Evolutionary conservation across 2,329 filamentous ascomycete genomes (phyloP), one percentile per base, ranked within the genome.

Genomic region (Fusarium subtropicale): DNA sequence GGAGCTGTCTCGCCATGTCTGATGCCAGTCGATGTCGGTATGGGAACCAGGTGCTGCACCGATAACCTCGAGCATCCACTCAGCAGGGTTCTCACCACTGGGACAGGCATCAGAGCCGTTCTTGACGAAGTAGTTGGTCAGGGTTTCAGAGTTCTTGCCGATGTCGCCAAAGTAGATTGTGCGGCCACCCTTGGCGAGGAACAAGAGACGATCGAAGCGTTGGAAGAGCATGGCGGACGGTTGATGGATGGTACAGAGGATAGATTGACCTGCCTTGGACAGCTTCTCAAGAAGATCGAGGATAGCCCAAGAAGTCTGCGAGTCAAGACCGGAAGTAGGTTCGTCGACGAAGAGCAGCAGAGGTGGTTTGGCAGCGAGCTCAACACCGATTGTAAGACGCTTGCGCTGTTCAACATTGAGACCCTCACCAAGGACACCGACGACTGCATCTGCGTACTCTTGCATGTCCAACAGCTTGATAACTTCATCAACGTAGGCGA

Each of bases 201-300:
- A 83, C 55, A 89, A 84, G 5, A 90, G 80, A 15, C 84, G 83
- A 66, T 90, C 88, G 52, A 90, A 85, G 47, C 80, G 79, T 62
- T 82, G 78, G 31, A 75, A 75, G 34, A 75, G 65, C 74, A 75
- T 75, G 0, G 74, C 74, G 1, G 79, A 82, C 3, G 84, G 85
- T 66, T 86, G 85, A 68, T 86, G 85, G 38, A 86, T 86, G 5
- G 84, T 86, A 56, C 83, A 84, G 0, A 86, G 74, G 15, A 86
- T 80, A 12, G 84, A 82, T 68, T 86, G 84, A 7, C 84, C 83
- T 6, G 78, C 79, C 56, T 84, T 78, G 5, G 87, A 83, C 2
- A 91, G 82, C 69, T 92, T 92, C 56, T 88, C 87, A 12, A 93
- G 80, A 77, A 92, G 90, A 28, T 89, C 87, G 20, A 91, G 86